phyloP scores from a whole-genome alignment of 2,329 filamentous ascomycete genomes.

The Epichloe brachyelytri region DNA sequence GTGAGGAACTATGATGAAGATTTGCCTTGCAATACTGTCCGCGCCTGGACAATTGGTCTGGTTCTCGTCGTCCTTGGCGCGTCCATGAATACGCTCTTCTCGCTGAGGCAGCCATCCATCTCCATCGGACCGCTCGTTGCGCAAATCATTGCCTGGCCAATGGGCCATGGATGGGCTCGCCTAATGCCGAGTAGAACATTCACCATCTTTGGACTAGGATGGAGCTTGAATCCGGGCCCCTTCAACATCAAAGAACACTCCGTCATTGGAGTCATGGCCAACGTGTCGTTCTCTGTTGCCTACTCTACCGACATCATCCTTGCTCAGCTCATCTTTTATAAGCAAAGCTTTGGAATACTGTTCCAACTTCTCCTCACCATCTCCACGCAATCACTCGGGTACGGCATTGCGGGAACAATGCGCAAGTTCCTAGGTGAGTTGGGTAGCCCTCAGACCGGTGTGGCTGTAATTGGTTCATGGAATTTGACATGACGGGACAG shows the following conservation, averaged over 20 bases:
- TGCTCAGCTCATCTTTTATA: conserved; percentile 59
- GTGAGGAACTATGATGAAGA: conserved; percentile 53
- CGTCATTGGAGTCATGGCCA: conserved; percentile 58
- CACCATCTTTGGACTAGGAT: conserved; percentile 37
- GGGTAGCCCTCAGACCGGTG: too few species aligned
- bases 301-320: conserved; percentile 66
- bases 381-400: conserved; percentile 56
- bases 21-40: conserved; percentile 51
- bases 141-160: conserved; percentile 50
- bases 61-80: conserved; percentile 42
- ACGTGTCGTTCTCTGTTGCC: conserved; percentile 55
- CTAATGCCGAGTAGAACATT: conserved; percentile 38
- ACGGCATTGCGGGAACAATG: conserved; percentile 57
- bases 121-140: conserved; percentile 47
- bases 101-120: conserved; percentile 48
- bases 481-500: conserved; percentile 15
- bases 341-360: conserved; percentile 51
- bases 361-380: conserved; percentile 56
- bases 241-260: conserved; percentile 61
- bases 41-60: conserved; percentile 52
- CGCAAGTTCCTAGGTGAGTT: conserved; percentile 45
- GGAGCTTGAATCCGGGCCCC: conserved; percentile 51
- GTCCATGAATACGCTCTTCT: conserved; percentile 51
- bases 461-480: neutral
- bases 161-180: conserved; percentile 48